A percentile compares a stretch with the other conserved stretches of the same genome.
Evolutionary conservation across 352 stramenopile species (phyloP).

Genomic region (Globisporangium heterothallicum): DNA sequence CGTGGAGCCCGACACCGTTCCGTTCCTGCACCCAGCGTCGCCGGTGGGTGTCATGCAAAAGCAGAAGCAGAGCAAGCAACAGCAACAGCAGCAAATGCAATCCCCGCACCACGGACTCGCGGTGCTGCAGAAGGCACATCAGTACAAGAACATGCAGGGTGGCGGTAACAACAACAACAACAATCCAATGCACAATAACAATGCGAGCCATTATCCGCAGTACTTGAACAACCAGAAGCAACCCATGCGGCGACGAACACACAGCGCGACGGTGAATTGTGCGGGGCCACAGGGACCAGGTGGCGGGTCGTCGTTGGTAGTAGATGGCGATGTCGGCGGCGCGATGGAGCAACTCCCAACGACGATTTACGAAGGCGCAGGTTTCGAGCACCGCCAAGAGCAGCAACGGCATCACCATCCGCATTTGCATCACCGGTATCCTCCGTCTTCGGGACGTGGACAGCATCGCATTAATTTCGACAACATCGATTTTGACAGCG

Average conservation of each 20-base stretch:
- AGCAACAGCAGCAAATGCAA: constrained; percentile 23
- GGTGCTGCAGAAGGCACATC: constrained; percentile 34
- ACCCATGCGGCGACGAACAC: constrained; percentile 67
- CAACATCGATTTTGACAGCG: constrained; percentile 37
- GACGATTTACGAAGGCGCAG: constrained; percentile 47
- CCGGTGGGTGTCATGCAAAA: constrained; percentile 37
- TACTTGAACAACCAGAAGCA: constrained; percentile 62
- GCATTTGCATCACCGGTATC: constrained; percentile 10
- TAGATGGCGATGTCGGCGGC: background rate
- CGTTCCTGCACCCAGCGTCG: constrained; percentile 62
- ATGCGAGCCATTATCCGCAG: constrained; percentile 18
- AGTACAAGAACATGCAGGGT: constrained; percentile 42
- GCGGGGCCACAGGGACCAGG: constrained; percentile 10
- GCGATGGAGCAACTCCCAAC: constrained; percentile 38
- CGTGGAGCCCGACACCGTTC: constrained; percentile 58
- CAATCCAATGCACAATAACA: constrained; percentile 11
- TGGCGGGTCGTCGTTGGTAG: constrained; percentile 9
- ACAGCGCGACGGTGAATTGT: constrained; percentile 45
- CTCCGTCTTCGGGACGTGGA: constrained; percentile 41
- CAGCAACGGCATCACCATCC: constrained; percentile 13
- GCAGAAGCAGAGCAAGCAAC: constrained; percentile 35
- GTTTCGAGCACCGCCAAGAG: constrained; percentile 15
- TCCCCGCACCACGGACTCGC: constrained; percentile 24
- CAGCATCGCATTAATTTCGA: constrained; percentile 57
- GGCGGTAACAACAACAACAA: constrained; percentile 10